Percentiles rank a stretch among this genome's conserved stretches.
phyloP scores from a whole-genome alignment of 169 alveolate genomes.

The Neospora caninum region DNA sequence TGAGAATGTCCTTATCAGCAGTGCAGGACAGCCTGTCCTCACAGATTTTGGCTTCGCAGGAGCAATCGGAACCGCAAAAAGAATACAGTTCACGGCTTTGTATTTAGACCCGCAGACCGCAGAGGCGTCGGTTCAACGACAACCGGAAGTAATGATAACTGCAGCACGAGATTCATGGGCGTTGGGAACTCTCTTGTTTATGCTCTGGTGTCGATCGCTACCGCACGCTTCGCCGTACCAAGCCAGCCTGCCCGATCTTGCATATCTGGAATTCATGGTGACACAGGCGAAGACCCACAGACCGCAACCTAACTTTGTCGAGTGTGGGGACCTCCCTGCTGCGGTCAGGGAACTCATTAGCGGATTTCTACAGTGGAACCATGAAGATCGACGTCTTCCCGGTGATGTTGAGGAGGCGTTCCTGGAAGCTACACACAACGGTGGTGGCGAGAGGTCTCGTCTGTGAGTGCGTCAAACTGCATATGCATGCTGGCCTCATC shows the following conservation, averaged over 20 bases:
- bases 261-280: neutral
- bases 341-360: neutral
- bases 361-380: neutral
- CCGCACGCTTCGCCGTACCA: neutral
- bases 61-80: neutral
- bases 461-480: no score
- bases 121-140: neutral
- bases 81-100: neutral
- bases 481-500: no score
- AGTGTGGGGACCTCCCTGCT: neutral
- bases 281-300: neutral
- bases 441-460: no score
- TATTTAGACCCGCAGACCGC: neutral
- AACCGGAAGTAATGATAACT: no score
- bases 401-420: no score
- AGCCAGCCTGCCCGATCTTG: neutral
- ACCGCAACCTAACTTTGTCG: neutral
- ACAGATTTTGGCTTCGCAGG: neutral
- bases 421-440: neutral
- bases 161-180: neutral
- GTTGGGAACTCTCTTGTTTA: neutral
- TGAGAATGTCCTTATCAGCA: neutral
- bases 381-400: neutral
- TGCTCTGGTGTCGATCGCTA: neutral
- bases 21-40: neutral